Conservation (phyloP, 1,284 basidiomycete genomes). For the Coniferiporia sulphurascens region DNA sequence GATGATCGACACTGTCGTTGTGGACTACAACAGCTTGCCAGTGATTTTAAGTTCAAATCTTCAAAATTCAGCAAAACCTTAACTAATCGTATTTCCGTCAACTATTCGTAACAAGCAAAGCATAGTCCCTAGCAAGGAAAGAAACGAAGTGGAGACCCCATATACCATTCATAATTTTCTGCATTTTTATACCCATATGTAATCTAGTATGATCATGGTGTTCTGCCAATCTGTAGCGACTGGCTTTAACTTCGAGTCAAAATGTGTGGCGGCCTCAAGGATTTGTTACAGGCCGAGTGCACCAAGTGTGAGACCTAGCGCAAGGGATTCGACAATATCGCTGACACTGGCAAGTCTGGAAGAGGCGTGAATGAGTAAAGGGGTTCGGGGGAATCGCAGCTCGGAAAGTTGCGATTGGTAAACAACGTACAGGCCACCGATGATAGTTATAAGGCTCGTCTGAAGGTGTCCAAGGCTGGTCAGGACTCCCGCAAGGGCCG, state of each 20-base stretch:
- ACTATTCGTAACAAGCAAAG: too few relatives aligned
- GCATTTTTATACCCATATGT: too few relatives aligned
- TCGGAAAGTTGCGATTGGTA: neutral
- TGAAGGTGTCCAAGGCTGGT: conserved; percentile 17
- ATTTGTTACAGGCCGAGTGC: conserved; percentile 23
- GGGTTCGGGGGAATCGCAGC: neutral
- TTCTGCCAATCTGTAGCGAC: neutral
- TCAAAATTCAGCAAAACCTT: too few relatives aligned
- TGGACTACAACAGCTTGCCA: too few relatives aligned
- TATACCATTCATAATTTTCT: too few relatives aligned
- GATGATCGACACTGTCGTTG: too few relatives aligned
- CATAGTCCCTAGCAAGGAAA: too few relatives aligned
- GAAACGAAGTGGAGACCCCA: too few relatives aligned
- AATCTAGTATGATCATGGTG: too few relatives aligned
- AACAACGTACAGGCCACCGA: conserved; percentile 24
- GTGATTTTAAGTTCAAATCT: too few relatives aligned
- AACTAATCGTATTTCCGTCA: too few relatives aligned
- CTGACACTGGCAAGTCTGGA: conserved; percentile 25
- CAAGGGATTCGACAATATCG: conserved; percentile 21
- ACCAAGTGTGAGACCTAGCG: conserved; percentile 24
- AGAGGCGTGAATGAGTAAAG: neutral
- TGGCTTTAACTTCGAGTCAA: neutral
- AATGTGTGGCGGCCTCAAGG: neutral
- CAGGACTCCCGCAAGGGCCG: conserved; percentile 18
- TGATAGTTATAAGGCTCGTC: conserved; percentile 16